Conservation (phyloP, 306 rosid species). For the Albizia julibrissin region DNA sequence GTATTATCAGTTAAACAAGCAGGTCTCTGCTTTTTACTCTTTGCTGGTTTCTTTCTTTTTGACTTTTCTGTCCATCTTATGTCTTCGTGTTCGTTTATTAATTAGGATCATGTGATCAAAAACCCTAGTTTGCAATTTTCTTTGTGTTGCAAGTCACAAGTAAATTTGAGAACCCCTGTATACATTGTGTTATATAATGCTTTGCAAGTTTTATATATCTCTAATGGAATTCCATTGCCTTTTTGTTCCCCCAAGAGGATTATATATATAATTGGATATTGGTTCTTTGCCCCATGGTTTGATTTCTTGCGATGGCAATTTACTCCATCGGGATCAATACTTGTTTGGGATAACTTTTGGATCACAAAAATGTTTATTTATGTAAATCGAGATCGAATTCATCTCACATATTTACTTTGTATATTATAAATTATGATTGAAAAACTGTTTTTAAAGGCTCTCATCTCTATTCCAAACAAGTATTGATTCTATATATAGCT, state of each 20-base stretch:
- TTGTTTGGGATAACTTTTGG: too few species aligned
- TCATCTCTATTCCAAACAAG: too few species aligned
- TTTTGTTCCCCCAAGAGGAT: not conserved
- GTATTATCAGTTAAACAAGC: constrained; percentile 90
- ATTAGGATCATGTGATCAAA: not conserved
- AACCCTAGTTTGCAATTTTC: constrained; percentile 13
- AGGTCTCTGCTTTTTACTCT: constrained; percentile 41
- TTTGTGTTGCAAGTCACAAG: not conserved
- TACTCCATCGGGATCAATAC: too few species aligned
- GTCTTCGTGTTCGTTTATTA: not conserved
- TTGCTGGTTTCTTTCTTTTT: not conserved
- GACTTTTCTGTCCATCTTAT: not conserved
- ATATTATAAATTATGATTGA: too few species aligned
- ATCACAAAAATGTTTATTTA: too few species aligned
- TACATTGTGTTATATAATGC: not conserved
- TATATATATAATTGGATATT: too few species aligned
- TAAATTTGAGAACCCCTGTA: not conserved
- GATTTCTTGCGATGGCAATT: not conserved
- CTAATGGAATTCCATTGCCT: not conserved
- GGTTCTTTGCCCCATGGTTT: not conserved
- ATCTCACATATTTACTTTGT: too few species aligned
- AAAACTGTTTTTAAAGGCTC: too few species aligned
- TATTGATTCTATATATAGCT: not conserved
- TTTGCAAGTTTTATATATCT: not conserved
- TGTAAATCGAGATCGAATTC: too few species aligned